These are phyloP conservation scores for Colletotrichum truncatum DNA, from an alignment of 2,329 filamentous ascomycete genomes.

Conservation along the genomic window DNA sequence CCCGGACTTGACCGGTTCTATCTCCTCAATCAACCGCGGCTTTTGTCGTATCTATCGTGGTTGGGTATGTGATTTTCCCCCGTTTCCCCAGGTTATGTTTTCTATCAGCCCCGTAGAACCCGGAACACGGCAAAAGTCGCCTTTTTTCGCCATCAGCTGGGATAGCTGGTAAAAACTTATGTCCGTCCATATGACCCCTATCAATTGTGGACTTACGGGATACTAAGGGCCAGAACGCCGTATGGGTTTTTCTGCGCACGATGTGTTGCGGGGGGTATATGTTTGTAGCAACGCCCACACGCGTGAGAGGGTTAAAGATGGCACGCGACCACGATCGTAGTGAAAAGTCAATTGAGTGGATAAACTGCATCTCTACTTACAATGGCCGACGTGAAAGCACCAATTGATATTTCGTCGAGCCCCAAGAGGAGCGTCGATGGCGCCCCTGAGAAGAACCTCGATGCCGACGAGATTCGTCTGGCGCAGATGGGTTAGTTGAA, in stretches of 20 bases:
- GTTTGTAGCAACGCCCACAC: constrained; percentile 3
- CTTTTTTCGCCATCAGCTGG: constrained; percentile 6
- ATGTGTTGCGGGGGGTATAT: constrained; percentile 16
- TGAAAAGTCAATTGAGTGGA: background rate
- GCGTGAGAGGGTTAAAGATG: background rate
- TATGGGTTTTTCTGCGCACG: background rate
- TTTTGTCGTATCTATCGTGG: background rate
- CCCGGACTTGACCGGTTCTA: constrained; percentile 22
- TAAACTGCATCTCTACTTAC: background rate
- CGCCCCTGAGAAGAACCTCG: constrained; percentile 19
- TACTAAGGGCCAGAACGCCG: background rate
- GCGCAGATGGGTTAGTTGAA: constrained; percentile 50
- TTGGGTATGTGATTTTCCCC: background rate
- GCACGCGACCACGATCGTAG: constrained; percentile 3
- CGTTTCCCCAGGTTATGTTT: background rate
- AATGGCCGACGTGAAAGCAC: constrained; percentile 13
- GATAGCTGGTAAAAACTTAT: background rate
- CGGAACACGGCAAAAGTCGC: constrained; percentile 7
- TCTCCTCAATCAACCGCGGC: constrained; percentile 14
- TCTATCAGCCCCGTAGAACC: background rate
- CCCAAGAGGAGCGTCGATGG: constrained; percentile 22
- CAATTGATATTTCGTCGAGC: constrained; percentile 19
- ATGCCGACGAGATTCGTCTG: constrained; percentile 50
- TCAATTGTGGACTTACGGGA: constrained; percentile 27
- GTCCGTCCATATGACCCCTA: constrained; percentile 17